Evolutionary conservation across 1,139 yeast genomes (phyloP).

Genomic region (Hanseniaspora gamundiae): DNA sequence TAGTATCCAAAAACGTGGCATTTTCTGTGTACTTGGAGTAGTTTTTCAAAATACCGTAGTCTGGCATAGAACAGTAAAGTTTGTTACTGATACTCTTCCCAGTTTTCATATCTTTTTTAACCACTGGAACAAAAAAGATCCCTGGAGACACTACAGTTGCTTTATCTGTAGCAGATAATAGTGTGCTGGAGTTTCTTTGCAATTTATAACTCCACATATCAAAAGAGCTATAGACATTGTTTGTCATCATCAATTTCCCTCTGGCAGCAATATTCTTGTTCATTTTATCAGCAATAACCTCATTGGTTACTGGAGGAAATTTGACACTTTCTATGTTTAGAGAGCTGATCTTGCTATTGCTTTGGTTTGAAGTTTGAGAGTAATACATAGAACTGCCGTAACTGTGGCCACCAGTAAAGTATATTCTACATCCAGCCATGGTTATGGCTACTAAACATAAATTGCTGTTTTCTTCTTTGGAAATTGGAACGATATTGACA

Average conservation of each 20-base stretch:
- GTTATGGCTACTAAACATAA: constrained; percentile 79
- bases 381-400: constrained; percentile 15
- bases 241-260: background rate
- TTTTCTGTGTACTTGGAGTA: constrained; percentile 65
- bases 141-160: constrained; percentile 70
- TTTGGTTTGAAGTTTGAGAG: background rate
- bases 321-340: constrained; percentile 44
- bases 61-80: constrained; percentile 68
- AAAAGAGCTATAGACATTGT: constrained; percentile 13
- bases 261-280: background rate
- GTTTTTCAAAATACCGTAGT: constrained; percentile 69
- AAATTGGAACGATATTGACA: constrained; percentile 50
- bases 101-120: constrained; percentile 15
- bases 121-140: constrained; percentile 47
- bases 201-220: constrained; percentile 23
- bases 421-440: constrained; percentile 70
- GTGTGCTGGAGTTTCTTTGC: constrained; percentile 31
- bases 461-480: constrained; percentile 52
- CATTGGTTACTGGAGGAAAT: constrained; percentile 50
- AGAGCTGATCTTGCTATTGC: constrained; percentile 24
- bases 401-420: constrained; percentile 40
- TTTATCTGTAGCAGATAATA: constrained; percentile 29
- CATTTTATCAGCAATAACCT: constrained; percentile 33
- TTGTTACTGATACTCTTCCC: constrained; percentile 19
- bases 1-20: constrained; percentile 59